Evolutionary conservation across 768 basidiomycete species (phyloP).

Genomic region (Pisolithus tinctorius): DNA sequence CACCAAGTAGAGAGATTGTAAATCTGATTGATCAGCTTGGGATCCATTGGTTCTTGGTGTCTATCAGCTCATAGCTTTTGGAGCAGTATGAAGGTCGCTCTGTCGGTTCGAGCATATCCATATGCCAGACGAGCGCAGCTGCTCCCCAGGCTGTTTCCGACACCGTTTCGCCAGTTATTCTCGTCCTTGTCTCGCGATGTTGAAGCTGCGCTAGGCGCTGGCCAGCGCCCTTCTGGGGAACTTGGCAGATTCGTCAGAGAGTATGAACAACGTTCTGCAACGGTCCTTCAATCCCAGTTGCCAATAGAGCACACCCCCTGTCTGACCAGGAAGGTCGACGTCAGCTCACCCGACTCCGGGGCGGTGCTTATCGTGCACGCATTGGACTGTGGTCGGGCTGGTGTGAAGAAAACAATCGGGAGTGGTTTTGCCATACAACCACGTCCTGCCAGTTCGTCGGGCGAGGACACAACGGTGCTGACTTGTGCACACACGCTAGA

Average conservation of each 20-base stretch:
- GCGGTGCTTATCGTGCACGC: not conserved
- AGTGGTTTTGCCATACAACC: constrained; percentile 1
- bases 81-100: not conserved
- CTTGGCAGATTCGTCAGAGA: constrained; percentile 2
- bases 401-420: not conserved
- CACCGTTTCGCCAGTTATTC: not conserved
- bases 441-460: not conserved
- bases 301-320: not conserved
- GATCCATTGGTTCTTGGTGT: not conserved
- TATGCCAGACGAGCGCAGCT: too few species aligned
- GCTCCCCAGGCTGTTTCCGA: too few species aligned
- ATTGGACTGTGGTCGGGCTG: not conserved
- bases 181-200: not conserved
- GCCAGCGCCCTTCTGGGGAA: not conserved
- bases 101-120: not conserved
- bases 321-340: not conserved
- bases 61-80: not conserved
- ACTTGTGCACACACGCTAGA: constrained; percentile 50
- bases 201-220: not conserved
- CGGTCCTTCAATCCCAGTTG: not conserved
- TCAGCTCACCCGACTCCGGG: not conserved
- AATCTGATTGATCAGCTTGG: not conserved
- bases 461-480: not conserved
- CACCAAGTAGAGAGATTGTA: constrained; percentile 11
- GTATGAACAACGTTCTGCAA: not conserved